Evolutionary conservation across 805 yeast genomes (phyloP).

Genomic region (Schwanniomyces pseudopolymorphus): DNA sequence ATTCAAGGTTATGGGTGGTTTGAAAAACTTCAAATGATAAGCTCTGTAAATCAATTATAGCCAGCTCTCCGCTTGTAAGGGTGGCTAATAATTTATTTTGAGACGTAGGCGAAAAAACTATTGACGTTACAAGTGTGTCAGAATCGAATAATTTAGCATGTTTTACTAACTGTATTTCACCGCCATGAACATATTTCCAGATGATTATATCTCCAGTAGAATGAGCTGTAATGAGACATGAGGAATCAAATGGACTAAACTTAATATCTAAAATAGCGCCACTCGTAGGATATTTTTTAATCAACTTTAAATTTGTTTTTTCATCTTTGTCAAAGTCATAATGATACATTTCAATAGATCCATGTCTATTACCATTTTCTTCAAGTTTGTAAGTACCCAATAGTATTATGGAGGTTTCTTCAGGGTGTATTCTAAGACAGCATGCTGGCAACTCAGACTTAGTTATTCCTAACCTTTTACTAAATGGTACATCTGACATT

Average conservation of each 20-base stretch:
- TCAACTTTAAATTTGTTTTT: constrained; percentile 13
- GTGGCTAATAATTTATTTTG: constrained; percentile 50
- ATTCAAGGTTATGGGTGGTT: constrained; percentile 66
- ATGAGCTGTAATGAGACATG: constrained; percentile 61
- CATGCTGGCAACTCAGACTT: constrained; percentile 78
- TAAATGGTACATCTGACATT: constrained; percentile 9
- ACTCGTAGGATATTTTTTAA: constrained; percentile 31
- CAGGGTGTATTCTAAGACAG: constrained; percentile 61
- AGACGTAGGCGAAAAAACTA: constrained; percentile 52
- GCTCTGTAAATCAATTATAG: constrained; percentile 34
- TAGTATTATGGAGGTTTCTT: constrained; percentile 46
- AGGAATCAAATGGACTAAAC: constrained; percentile 53
- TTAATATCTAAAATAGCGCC: constrained; percentile 81
- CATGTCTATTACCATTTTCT: constrained; percentile 57
- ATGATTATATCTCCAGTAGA: constrained; percentile 73
- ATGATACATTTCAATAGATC: constrained; percentile 51
- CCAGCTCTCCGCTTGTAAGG: constrained; percentile 64
- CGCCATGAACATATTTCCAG: constrained; percentile 50
- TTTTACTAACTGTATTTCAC: constrained; percentile 9
- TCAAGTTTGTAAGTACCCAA: constrained; percentile 83
- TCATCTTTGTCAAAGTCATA: constrained; percentile 13
- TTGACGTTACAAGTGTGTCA: constrained; percentile 59
- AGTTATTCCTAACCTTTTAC: constrained; percentile 25
- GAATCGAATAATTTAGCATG: constrained; percentile 46
- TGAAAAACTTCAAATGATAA: constrained; percentile 20